A percentile compares a stretch with the other conserved stretches of the same genome.
phyloP scores from a whole-genome alignment of 768 basidiomycete species.

The Lactarius hengduanensis region DNA sequence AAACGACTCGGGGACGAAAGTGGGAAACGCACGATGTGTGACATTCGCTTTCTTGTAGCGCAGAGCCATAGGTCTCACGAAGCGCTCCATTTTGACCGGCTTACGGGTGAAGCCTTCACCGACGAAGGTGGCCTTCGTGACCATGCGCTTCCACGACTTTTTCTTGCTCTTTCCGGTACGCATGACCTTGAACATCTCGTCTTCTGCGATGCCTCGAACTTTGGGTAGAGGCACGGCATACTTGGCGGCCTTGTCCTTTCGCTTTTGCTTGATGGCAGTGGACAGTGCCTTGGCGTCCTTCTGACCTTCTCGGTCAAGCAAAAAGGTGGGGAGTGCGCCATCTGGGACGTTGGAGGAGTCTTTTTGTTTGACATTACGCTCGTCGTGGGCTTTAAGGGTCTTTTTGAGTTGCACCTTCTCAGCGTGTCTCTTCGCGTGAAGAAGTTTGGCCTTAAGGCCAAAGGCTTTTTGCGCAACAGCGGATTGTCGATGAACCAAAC shows the following conservation, averaged over 20 bases:
- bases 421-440: slow-evolving; percentile 93
- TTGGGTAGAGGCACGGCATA: slow-evolving; percentile 96
- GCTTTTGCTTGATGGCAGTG: slow-evolving; percentile 94
- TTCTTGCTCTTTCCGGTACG: slow-evolving; percentile 95
- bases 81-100: slow-evolving; percentile 98
- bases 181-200: slow-evolving; percentile 99
- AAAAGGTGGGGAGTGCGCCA: slow-evolving; percentile 90
- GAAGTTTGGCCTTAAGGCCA: slow-evolving; percentile 96
- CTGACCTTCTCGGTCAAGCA: slow-evolving; percentile 97
- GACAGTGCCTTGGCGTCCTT: slow-evolving; percentile 97
- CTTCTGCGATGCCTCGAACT: slow-evolving; percentile 97
- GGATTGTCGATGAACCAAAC: slow-evolving; percentile 74
- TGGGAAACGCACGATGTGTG: slow-evolving; percentile 79
- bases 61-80: slow-evolving; percentile 95
- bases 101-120: slow-evolving; percentile 98
- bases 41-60: slow-evolving; percentile 99
- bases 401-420: slow-evolving; percentile 99
- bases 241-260: slow-evolving; percentile 99
- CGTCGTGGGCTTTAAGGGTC: slow-evolving; percentile 99
- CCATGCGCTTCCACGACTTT: slow-evolving; percentile 99
- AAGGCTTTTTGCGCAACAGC: slow-evolving; percentile 89
- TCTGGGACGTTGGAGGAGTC: slow-evolving; percentile 82
- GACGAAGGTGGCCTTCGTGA: slow-evolving; percentile 98
- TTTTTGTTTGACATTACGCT: slow-evolving; percentile 94
- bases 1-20: not conserved